Percentiles rank a stretch among this genome's conserved stretches.
Conservation (phyloP, 2,329 filamentous ascomycete genomes). For the Phialophora expanda region DNA sequence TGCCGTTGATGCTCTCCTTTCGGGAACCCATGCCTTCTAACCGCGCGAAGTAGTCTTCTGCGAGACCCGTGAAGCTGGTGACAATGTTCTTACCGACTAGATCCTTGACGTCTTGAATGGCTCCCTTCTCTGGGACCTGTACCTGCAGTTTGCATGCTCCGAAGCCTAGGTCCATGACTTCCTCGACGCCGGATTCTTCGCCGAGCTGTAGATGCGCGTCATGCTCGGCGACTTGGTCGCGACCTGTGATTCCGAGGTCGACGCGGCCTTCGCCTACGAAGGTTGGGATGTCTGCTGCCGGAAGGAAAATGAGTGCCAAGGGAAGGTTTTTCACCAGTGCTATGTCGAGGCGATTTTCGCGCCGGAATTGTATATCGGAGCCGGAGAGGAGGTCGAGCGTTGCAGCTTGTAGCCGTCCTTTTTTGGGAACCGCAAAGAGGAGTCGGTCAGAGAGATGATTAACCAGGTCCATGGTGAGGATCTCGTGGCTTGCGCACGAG, state of each 20-base stretch:
- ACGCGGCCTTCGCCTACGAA: conserved; percentile 95
- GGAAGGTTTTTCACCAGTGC: conserved; percentile 96
- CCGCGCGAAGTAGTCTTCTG: conserved; percentile 80
- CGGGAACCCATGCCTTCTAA: conserved; percentile 63
- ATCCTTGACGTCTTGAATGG: conserved; percentile 71
- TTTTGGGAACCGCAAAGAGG: conserved; percentile 98
- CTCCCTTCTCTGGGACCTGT: conserved; percentile 89
- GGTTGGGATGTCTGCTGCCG: conserved; percentile 94
- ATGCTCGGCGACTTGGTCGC: conserved; percentile 91
- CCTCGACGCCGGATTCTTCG: conserved; percentile 69
- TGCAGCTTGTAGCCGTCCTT: conserved; percentile 89
- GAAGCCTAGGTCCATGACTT: conserved; percentile 88
- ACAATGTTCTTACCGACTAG: conserved; percentile 91
- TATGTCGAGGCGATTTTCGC: conserved; percentile 94
- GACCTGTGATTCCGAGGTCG: conserved; percentile 91
- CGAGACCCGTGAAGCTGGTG: conserved; percentile 89
- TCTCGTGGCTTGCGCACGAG: neutral
- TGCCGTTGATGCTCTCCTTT: conserved; percentile 45
- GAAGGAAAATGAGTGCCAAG: conserved; percentile 94
- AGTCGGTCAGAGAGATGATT: conserved; percentile 84
- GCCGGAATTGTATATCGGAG: conserved; percentile 93
- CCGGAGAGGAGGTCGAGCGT: conserved; percentile 89
- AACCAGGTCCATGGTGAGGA: conserved; percentile 62
- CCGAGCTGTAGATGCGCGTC: conserved; percentile 60
- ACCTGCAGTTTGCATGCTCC: conserved; percentile 92